Conservation (phyloP, 139 green algal species). For the Volvox africanus region DNA sequence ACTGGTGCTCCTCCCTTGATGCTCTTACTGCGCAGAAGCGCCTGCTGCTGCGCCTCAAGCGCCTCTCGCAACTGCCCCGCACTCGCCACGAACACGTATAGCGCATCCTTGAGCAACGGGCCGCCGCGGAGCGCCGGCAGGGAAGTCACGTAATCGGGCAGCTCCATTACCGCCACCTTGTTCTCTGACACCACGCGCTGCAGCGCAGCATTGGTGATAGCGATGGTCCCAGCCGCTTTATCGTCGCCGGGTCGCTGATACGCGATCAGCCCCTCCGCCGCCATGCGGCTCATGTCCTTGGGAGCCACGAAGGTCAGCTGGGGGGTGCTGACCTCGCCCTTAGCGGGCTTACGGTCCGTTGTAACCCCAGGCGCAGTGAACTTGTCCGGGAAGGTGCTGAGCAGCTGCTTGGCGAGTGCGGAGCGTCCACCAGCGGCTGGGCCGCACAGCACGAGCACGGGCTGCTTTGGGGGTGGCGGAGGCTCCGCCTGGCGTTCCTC, state of each 20-base stretch:
- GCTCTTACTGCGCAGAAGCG: constrained; percentile 6
- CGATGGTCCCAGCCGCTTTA: constrained; percentile 20
- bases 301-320: constrained; percentile 48
- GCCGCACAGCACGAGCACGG: constrained; percentile 58
- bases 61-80: constrained; percentile 12
- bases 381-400: constrained; percentile 54
- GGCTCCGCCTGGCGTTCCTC: constrained; percentile 53
- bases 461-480: constrained; percentile 48
- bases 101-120: constrained; percentile 11
- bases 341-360: constrained; percentile 68
- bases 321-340: constrained; percentile 48
- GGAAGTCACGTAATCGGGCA: constrained; percentile 31
- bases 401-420: constrained; percentile 50
- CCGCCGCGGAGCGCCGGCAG: constrained; percentile 9
- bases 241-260: constrained; percentile 30
- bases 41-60: constrained; percentile 4
- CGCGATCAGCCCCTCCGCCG: constrained; percentile 34
- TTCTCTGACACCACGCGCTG: neutral
- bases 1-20: neutral
- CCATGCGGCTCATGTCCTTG: constrained; percentile 63
- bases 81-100: constrained; percentile 54
- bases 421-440: constrained; percentile 52
- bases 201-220: constrained; percentile 51
- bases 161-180: constrained; percentile 56
- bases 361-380: constrained; percentile 59